Evolutionary conservation across 1,284 basidiomycete species (phyloP).

Genomic region (Xerocomus cyaneibrunnescens): DNA sequence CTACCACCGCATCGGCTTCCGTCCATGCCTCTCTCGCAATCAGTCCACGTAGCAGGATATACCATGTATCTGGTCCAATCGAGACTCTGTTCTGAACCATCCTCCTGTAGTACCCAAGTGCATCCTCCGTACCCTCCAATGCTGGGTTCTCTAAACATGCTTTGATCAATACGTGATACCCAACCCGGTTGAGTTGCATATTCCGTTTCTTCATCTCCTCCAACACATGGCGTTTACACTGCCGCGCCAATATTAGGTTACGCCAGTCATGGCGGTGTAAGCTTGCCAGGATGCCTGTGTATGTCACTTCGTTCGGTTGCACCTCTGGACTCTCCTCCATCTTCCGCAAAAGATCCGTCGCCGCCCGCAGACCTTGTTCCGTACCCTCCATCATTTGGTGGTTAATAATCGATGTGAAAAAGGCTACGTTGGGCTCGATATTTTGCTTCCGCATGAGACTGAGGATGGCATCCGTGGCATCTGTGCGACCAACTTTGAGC

Average conservation of each 20-base stretch:
- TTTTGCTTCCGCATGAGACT: constrained; percentile 72
- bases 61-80: constrained; percentile 69
- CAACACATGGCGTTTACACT: constrained; percentile 52
- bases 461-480: constrained; percentile 63
- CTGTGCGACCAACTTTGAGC: constrained; percentile 61
- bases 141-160: constrained; percentile 55
- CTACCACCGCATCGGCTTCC: constrained; percentile 57
- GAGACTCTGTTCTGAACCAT: constrained; percentile 56
- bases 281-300: constrained; percentile 64
- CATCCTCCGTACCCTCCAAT: constrained; percentile 50
- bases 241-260: constrained; percentile 41
- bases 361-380: constrained; percentile 54
- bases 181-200: constrained; percentile 54
- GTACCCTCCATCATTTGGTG: constrained; percentile 60
- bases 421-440: constrained; percentile 69
- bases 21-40: constrained; percentile 53
- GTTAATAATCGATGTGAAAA: constrained; percentile 74
- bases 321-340: constrained; percentile 65
- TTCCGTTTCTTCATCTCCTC: constrained; percentile 57
- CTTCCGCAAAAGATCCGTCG: constrained; percentile 61
- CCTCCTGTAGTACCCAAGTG: constrained; percentile 60
- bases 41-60: constrained; percentile 66
- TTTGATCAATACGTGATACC: constrained; percentile 75
- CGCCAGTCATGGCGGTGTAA: constrained; percentile 56
- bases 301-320: constrained; percentile 71